A percentile compares a stretch with the other conserved stretches of the same genome.
Conservation (phyloP, 192 early-diverging fungal genomes). For the Coemansia interrupta region DNA sequence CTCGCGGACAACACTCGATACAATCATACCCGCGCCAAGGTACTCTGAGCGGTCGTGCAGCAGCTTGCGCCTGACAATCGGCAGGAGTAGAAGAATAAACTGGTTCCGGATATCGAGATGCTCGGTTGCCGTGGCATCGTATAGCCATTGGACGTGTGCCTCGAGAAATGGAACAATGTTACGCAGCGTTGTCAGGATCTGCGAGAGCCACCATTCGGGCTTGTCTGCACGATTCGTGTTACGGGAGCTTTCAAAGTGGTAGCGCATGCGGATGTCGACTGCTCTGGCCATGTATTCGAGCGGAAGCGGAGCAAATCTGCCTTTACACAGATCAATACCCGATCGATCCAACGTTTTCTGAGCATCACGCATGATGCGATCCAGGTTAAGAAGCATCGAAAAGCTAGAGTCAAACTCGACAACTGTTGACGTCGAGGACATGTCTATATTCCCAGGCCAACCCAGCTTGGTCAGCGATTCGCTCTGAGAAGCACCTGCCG, state of each 20-base stretch:
- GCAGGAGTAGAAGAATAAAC: constrained; percentile 60
- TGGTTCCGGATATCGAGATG: constrained; percentile 62
- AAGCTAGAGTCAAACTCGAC: constrained; percentile 32
- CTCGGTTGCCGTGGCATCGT: constrained; percentile 49
- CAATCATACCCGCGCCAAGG: constrained; percentile 54
- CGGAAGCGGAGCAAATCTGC: constrained; percentile 44
- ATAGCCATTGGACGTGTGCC: constrained; percentile 59
- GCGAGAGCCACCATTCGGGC: constrained; percentile 77
- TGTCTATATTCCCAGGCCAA: constrained; percentile 39
- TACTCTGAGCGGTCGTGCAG: constrained; percentile 52
- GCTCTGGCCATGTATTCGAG: constrained; percentile 55
- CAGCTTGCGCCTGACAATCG: constrained; percentile 59
- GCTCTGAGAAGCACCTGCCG: constrained; percentile 22
- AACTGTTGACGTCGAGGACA: constrained; percentile 20
- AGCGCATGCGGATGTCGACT: constrained; percentile 64
- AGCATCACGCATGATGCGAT: constrained; percentile 20
- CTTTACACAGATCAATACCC: constrained; percentile 5
- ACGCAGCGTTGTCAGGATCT: constrained; percentile 57
- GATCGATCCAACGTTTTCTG: constrained; percentile 10
- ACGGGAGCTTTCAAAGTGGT: constrained; percentile 67
- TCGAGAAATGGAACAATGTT: constrained; percentile 65
- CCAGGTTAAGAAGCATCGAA: constrained; percentile 29
- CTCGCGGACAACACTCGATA: constrained; percentile 69
- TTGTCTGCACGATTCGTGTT: constrained; percentile 73
- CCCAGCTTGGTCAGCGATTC: constrained; percentile 31